Evolutionary conservation across 768 basidiomycete species (phyloP), one percentile per base, ranked within the genome.

Genomic region (Suillus discolor): DNA sequence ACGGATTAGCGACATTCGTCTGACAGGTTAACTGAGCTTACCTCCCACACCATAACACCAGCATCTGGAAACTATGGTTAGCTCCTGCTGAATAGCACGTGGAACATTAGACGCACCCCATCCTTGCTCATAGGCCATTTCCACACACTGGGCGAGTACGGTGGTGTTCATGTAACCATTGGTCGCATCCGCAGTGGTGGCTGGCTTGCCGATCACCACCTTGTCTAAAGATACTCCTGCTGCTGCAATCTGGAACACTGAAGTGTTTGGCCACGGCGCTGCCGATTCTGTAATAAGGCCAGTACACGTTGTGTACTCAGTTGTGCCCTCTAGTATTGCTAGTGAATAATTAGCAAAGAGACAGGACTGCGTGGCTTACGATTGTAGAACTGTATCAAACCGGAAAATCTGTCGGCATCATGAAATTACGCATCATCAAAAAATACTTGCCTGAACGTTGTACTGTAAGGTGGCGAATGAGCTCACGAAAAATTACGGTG

Each of bases 161-260:
- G 80, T 75, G 1, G 88, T 78, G 45, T 78, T 79, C 74, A 93
- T 89, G 65, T 79, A 85, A 5, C 82, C 87, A 67, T 85, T 89
- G 66, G 67, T 82, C 3, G 89, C 87, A 62, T 87, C 85, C 9
- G 77, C 70, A 8, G 68, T 67, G 0, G 80, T 63, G 2, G 85
- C 87, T 1, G 90, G 91, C 75, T 93, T 93, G 5, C 90, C 91
- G 70, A 93, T 90, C 66, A 92, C 86, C 60, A 92, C 80, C 76
- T 93, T 92, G 73, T 83, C 74, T 54, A 86, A 71, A 3, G 81
- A 73, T 11, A 92, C 84, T 25, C 89, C 89, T 65, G 77, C 84
- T 2, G 81, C 81, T 23, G 78, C 75, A 62, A 86, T 84, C 68
- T 85, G 78, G 73, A 86, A 83, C 41, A 86, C 71, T 0, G 83